Conservation (phyloP, 345 rosid genomes). For the Populus nigra region DNA sequence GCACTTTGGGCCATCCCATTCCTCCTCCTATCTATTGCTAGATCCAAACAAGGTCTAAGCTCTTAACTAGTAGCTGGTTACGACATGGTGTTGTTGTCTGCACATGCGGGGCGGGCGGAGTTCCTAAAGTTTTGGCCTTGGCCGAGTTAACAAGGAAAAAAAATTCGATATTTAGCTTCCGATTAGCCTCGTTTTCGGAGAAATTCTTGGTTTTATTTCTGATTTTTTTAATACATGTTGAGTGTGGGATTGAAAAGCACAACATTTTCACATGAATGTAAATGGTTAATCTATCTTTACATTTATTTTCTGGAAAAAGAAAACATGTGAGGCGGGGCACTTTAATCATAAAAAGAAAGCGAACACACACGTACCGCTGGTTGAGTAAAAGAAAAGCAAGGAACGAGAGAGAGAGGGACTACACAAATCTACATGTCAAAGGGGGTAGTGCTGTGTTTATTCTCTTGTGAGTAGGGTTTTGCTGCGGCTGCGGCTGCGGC, state of each 20-base stretch:
- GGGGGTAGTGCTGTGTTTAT: not conserved
- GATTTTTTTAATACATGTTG: too few relatives aligned
- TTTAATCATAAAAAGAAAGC: constrained; percentile 39
- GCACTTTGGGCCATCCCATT: not conserved
- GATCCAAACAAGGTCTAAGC: constrained; percentile 16
- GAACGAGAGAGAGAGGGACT: not conserved
- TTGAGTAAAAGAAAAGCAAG: constrained; percentile 27
- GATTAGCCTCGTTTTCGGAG: too few relatives aligned
- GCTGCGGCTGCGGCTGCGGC: too few relatives aligned
- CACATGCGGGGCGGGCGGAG: too few relatives aligned
- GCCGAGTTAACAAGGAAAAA: too few relatives aligned
- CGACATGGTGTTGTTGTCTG: too few relatives aligned
- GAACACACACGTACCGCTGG: constrained; percentile 35
- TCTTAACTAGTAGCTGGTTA: too few relatives aligned
- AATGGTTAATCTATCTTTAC: too few relatives aligned
- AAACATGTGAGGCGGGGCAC: constrained; percentile 18
- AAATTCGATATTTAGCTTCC: too few relatives aligned
- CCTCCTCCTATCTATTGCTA: not conserved
- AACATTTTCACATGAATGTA: not conserved
- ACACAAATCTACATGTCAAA: constrained; percentile 26
- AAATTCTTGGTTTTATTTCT: too few relatives aligned
- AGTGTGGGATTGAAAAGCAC: not conserved
- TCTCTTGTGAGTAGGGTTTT: not conserved
- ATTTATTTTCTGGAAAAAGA: too few relatives aligned
- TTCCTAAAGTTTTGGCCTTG: too few relatives aligned